phyloP scores from a whole-genome alignment of 2,329 filamentous ascomycete genomes.

The Xylariaceae sp. region DNA sequence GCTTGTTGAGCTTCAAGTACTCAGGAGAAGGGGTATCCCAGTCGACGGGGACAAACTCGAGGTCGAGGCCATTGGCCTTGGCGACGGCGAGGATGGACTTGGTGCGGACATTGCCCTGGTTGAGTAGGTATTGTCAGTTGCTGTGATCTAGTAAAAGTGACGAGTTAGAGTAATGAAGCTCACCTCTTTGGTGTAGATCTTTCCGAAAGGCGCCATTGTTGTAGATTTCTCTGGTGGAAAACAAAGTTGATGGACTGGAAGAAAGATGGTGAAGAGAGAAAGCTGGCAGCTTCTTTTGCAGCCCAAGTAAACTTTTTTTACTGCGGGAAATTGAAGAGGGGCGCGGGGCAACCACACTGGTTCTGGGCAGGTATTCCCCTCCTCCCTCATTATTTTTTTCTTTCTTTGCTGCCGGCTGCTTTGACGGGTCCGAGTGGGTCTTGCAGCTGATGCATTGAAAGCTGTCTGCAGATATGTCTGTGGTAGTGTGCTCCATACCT shows the following conservation, averaged over 20 bases:
- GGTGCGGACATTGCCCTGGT: slow-evolving; percentile 82
- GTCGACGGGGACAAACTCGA: slow-evolving; percentile 76
- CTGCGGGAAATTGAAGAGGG: too few species aligned
- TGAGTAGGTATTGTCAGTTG: slow-evolving; percentile 29
- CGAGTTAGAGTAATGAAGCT: slow-evolving; percentile 19
- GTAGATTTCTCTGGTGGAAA: slow-evolving; percentile 22
- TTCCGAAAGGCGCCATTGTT: slow-evolving; percentile 85
- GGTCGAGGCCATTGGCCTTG: slow-evolving; percentile 93
- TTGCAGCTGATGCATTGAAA: too few species aligned
- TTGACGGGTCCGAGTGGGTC: too few species aligned
- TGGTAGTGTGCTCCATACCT: too few species aligned
- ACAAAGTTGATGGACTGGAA: slow-evolving; percentile 6
- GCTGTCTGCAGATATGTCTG: too few species aligned
- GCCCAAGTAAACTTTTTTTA: not conserved
- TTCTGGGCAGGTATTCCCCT: too few species aligned
- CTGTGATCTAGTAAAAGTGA: slow-evolving; percentile 6
- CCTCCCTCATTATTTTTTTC: too few species aligned
- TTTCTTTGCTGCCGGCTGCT: too few species aligned
- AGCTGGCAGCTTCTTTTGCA: slow-evolving; percentile 8
- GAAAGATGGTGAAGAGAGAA: slow-evolving; percentile 13
- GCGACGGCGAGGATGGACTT: slow-evolving; percentile 86
- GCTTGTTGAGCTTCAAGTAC: slow-evolving; percentile 80
- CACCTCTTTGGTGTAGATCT: slow-evolving; percentile 88
- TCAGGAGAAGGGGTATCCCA: slow-evolving; percentile 64
- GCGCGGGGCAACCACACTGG: not conserved